Percentiles rank a stretch among this genome's conserved stretches.
Conservation (phyloP, 2,329 filamentous ascomycete genomes). For the Pyrenophora teres region DNA sequence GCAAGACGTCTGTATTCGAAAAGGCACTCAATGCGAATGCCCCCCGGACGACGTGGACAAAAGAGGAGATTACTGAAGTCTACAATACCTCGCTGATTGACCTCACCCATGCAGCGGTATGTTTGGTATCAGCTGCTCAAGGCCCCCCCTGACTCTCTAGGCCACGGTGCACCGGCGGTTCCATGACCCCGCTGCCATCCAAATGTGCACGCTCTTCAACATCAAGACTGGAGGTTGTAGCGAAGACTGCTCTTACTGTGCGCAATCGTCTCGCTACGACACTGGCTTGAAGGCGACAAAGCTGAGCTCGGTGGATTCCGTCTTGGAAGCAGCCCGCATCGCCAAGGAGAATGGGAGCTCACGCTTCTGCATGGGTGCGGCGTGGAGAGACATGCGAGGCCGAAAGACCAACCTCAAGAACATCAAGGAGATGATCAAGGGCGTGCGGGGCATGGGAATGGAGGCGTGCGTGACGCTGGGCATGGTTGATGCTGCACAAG, state of each 20-base stretch:
- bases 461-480: slow-evolving; percentile 92
- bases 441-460: slow-evolving; percentile 81
- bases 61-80: slow-evolving; percentile 78
- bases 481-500: slow-evolving; percentile 85
- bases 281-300: slow-evolving; percentile 80
- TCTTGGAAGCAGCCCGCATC: slow-evolving; percentile 75
- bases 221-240: slow-evolving; percentile 94
- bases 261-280: slow-evolving; percentile 80
- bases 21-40: slow-evolving; percentile 63
- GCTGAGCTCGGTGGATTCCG: slow-evolving; percentile 77
- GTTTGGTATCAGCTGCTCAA: slow-evolving; percentile 18
- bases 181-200: slow-evolving; percentile 80
- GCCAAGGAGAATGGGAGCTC: slow-evolving; percentile 86
- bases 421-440: slow-evolving; percentile 83
- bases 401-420: slow-evolving; percentile 83
- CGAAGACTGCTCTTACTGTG: slow-evolving; percentile 92
- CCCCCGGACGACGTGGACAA: slow-evolving; percentile 77
- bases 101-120: slow-evolving; percentile 72
- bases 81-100: slow-evolving; percentile 84
- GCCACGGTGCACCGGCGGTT: slow-evolving; percentile 80
- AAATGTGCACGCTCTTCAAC: slow-evolving; percentile 95
- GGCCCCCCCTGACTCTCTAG: slow-evolving; percentile 51
- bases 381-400: slow-evolving; percentile 92
- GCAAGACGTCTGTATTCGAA: slow-evolving; percentile 33
- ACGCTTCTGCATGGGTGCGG: slow-evolving; percentile 93